A percentile compares a stretch with the other conserved stretches of the same genome.
phyloP scores from a whole-genome alignment of 208 protist species.

The Leishmania amazonensis region DNA sequence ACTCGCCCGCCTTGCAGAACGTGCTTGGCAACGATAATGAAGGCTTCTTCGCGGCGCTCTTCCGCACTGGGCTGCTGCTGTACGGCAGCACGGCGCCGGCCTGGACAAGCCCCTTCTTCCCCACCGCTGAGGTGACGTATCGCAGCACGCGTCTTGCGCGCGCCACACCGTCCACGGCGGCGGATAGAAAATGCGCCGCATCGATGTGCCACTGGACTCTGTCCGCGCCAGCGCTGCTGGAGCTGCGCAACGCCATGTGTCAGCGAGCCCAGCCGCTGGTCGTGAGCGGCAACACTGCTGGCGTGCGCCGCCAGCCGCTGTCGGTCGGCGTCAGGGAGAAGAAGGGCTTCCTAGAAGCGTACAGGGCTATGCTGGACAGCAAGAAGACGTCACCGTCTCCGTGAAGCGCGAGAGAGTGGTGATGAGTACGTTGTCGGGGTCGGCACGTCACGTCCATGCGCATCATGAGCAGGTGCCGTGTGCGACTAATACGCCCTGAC shows the following conservation, averaged over 20 bases:
- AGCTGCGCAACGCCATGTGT: conserved; percentile 53
- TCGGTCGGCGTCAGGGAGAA: conserved; percentile 60
- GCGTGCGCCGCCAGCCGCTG: conserved; percentile 44
- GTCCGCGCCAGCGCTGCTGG: conserved; percentile 15
- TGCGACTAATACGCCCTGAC: not conserved
- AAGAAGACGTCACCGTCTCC: not conserved
- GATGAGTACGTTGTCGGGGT: not conserved
- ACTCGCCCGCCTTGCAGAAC: conserved; percentile 64
- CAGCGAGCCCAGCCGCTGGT: conserved; percentile 32
- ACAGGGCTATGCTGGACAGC: conserved; percentile 23
- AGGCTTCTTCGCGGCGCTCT: conserved; percentile 34
- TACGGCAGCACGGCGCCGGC: conserved; percentile 59
- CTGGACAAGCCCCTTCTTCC: conserved; percentile 64
- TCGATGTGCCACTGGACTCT: conserved; percentile 20
- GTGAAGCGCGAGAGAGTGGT: not conserved
- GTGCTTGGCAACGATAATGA: conserved; percentile 41
- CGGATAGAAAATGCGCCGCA: not conserved
- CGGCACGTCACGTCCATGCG: not conserved
- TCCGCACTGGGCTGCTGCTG: conserved; percentile 44
- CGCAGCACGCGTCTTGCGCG: conserved; percentile 10
- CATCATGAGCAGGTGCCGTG: not conserved
- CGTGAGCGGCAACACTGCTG: conserved; percentile 19
- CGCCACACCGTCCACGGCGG: not conserved
- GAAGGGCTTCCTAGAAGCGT: conserved; percentile 57
- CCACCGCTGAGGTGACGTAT: conserved; percentile 41